Conservation (phyloP, 768 basidiomycete genomes). For the Porpolomopsis calyptriformis region DNA sequence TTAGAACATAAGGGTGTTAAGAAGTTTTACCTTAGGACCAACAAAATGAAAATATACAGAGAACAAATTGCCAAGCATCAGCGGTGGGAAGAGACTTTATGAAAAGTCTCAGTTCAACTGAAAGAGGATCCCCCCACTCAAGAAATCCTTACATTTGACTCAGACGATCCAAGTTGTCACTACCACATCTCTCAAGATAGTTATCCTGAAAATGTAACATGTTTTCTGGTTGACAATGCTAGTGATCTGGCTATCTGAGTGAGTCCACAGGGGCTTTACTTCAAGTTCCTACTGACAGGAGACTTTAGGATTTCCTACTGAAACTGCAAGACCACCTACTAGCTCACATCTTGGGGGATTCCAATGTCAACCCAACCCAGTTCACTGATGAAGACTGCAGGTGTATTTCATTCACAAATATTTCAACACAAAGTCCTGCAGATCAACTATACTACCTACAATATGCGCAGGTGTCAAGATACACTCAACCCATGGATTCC, state of each 20-base stretch:
- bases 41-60: not conserved
- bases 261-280: no score
- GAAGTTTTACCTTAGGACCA: not conserved
- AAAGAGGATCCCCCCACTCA: not conserved
- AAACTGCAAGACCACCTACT: not conserved
- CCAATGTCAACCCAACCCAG: not conserved
- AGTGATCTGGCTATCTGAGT: no score
- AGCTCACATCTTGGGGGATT: not conserved
- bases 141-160: not conserved
- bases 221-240: no score
- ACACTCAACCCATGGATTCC: not conserved
- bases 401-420: not conserved
- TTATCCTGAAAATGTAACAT: no score
- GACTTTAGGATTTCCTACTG: no score
- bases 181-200: no score
- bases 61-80: not conserved
- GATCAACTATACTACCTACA: not conserved
- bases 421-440: not conserved
- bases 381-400: not conserved
- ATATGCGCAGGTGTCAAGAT: not conserved
- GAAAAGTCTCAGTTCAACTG: not conserved
- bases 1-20: constrained; percentile 1
- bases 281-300: no score
- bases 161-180: no score
- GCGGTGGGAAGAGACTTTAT: not conserved